These are phyloP conservation scores for Davidsoniella neocaledoniae DNA, from an alignment of 2,329 filamentous ascomycete genomes.

Conservation along the genomic window DNA sequence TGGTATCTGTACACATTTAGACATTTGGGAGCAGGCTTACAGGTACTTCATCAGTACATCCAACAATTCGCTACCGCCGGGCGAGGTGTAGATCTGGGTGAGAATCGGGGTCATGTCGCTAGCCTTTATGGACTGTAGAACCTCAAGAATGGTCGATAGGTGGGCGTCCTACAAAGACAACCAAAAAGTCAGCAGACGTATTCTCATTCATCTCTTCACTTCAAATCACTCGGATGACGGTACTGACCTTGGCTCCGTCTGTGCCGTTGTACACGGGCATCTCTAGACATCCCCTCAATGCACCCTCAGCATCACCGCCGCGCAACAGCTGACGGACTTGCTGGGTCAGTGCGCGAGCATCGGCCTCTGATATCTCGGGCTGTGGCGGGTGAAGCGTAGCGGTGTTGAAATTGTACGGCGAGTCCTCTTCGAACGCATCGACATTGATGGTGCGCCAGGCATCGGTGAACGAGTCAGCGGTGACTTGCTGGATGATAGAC, in stretches of 20 bases:
- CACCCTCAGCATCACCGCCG: constrained; percentile 75
- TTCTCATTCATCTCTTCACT: not conserved
- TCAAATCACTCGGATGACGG: too few relatives aligned
- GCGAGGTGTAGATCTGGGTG: constrained; percentile 58
- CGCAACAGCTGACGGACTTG: constrained; percentile 80
- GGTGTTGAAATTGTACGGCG: constrained; percentile 78
- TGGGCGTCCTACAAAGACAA: constrained; percentile 52
- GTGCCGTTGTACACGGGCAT: constrained; percentile 58
- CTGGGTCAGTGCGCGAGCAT: constrained; percentile 59
- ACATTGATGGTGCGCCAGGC: constrained; percentile 85
- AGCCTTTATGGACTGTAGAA: constrained; percentile 89
- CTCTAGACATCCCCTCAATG: constrained; percentile 68
- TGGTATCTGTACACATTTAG: not conserved
- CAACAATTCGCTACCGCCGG: constrained; percentile 67
- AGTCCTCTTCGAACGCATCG: constrained; percentile 79
- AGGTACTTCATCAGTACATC: constrained; percentile 98
- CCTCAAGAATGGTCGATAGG: constrained; percentile 75
- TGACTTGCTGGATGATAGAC: constrained; percentile 53
- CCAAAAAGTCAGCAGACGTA: constrained; percentile 12
- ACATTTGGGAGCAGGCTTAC: constrained; percentile 31
- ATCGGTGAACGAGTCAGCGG: constrained; percentile 40
- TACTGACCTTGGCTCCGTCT: constrained; percentile 39
- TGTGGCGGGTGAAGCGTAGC: constrained; percentile 64
- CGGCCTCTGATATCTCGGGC: constrained; percentile 56
- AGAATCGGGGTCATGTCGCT: constrained; percentile 87